A percentile compares a stretch with the other conserved stretches of the same genome.
Conservation (phyloP, 1,284 basidiomycete species). For the Ceratobasidium sp. region DNA sequence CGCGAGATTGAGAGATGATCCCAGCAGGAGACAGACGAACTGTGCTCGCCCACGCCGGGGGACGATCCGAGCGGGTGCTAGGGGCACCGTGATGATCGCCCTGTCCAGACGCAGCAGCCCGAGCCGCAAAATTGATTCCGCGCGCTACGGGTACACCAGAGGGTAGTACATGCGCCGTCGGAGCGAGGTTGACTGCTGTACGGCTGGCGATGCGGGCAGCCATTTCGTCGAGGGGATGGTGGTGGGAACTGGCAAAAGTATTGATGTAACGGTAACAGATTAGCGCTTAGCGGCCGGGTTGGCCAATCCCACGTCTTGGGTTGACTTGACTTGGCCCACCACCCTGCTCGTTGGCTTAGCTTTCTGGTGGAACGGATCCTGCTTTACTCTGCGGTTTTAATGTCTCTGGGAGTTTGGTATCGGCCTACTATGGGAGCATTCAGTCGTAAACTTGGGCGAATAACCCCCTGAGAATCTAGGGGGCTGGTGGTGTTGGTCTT, state of each 20-base stretch:
- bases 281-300: slow-evolving; percentile 9
- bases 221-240: slow-evolving; percentile 30
- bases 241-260: slow-evolving; percentile 40
- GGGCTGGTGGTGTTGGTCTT: background rate
- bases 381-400: too few relatives aligned
- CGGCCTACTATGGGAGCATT: too few relatives aligned
- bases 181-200: slow-evolving; percentile 80
- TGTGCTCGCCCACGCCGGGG: slow-evolving; percentile 76
- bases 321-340: slow-evolving; percentile 44
- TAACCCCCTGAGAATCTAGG: background rate
- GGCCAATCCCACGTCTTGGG: slow-evolving; percentile 38
- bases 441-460: too few relatives aligned
- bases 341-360: background rate
- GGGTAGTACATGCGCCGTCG: slow-evolving; percentile 83
- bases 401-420: background rate
- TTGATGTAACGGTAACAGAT: slow-evolving; percentile 29
- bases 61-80: slow-evolving; percentile 72
- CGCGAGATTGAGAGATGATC: slow-evolving; percentile 74
- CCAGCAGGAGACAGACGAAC: slow-evolving; percentile 66
- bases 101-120: slow-evolving; percentile 70
- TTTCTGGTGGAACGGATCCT: background rate
- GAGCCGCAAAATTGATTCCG: slow-evolving; percentile 77
- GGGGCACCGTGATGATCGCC: slow-evolving; percentile 72
- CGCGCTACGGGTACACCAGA: slow-evolving; percentile 79
- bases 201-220: slow-evolving; percentile 53